These are phyloP conservation scores for Pyricularia sp. DNA, from an alignment of 2,329 filamentous ascomycete genomes.

Conservation along the genomic window DNA sequence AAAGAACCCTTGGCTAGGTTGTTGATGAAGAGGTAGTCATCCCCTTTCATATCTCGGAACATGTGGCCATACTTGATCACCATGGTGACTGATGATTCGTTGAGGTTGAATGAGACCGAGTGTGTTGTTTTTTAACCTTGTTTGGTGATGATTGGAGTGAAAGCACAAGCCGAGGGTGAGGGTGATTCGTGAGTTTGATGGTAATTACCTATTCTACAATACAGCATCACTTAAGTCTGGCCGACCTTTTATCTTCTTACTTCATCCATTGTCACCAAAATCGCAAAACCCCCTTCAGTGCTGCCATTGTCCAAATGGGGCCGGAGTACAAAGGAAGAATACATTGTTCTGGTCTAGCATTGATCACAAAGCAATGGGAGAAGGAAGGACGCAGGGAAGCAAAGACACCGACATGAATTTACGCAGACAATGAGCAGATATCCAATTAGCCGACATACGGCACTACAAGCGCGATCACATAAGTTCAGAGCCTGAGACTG, in stretches of 20 bases:
- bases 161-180: not conserved
- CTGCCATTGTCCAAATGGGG: not conserved
- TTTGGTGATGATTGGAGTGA: not conserved
- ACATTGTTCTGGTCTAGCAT: not conserved
- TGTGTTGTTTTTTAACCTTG: not conserved
- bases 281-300: not conserved
- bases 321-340: not conserved
- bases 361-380: not conserved
- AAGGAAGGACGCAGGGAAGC: no score
- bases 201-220: not conserved
- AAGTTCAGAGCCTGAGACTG: no score
- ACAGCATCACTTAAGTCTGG: not conserved
- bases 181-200: not conserved
- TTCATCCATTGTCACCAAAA: not conserved
- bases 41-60: not conserved
- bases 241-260: not conserved
- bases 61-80: not conserved
- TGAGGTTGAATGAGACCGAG: no score
- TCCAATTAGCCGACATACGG: not conserved
- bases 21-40: not conserved
- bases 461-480: not conserved
- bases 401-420: not conserved
- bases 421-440: not conserved
- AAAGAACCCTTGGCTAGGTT: not conserved
- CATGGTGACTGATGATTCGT: not conserved